Base-by-base conservation (phyloP, 2,329 filamentous ascomycete species). In the Penicillium sclerotigenum region DNA sequence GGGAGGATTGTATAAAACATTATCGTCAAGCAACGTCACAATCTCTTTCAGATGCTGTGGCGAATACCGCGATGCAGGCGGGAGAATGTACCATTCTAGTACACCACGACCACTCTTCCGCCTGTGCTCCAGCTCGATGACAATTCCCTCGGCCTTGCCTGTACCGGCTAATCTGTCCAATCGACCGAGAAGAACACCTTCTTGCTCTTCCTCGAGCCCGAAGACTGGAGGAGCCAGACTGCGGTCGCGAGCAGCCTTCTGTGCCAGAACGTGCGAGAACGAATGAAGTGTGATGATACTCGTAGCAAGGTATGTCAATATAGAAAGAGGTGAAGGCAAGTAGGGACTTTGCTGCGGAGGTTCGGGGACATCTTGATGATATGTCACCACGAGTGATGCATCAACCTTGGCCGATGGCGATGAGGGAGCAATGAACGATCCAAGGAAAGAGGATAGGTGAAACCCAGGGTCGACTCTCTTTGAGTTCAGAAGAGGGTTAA, bases 221-320 rank as follows among this genome's bases (percentile, higher is more conserved):
- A 89, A 96, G 9, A 83, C 83, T 0, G 93, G 93, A 58, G 87
- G 87, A 5, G 83, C 84, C 6, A 90, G 77, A 66, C 89, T 91
- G 55, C 88, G 83, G 72, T 94, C 87, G 10, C 82, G 81, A 4
- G 93, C 91, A n/a, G 81, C 83, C 70, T 91, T 91, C 36, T 83
- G 81, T 29, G 86, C 85, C 5, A 94, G 80, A 41, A 89, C 83
- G 64, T 97, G 91, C 8, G 84, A 77, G 37, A 97, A 81, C 14
- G 86, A 89, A 37, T 87, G 85, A 0, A 89, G 80, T 5, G 83
- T 86, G 57, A 97, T 81, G 51, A 97, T 83, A 4, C 91, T 87
- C 4, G 94, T 99, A n/a, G 92, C 90, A 56, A 97, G 85, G 73
- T 95, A 95, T 43, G 82, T 83, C 22, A 97, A 80, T 0, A 91